Evolutionary conservation across 371 early-diverging fungal genomes (phyloP).

Genomic region (Mitosporidium daphniae): DNA sequence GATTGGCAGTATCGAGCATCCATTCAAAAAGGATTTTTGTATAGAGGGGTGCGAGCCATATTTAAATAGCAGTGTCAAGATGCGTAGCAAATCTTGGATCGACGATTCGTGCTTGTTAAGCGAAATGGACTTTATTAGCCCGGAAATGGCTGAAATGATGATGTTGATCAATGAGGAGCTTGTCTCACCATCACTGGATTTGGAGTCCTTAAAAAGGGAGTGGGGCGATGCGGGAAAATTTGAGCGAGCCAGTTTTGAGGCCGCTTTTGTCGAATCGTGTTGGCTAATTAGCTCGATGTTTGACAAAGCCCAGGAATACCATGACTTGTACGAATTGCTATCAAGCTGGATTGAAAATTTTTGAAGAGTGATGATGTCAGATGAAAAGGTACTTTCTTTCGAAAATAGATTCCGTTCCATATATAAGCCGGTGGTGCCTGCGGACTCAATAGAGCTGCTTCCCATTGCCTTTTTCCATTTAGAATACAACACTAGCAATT

Average conservation of each 20-base stretch:
- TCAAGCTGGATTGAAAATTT: constrained; percentile 54
- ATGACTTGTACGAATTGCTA: constrained; percentile 76
- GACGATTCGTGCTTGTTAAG: constrained; percentile 42
- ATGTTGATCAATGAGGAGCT: background rate
- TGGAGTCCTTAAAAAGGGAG: constrained; percentile 14
- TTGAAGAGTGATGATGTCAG: no score
- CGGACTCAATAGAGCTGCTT: constrained; percentile 24
- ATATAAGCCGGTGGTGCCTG: constrained; percentile 1
- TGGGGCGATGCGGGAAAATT: constrained; percentile 20
- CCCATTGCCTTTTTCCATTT: constrained; percentile 51
- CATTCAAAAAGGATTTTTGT: constrained; percentile 37
- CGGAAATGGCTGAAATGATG: constrained; percentile 7
- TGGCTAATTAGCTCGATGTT: constrained; percentile 47
- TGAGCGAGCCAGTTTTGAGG: constrained; percentile 13
- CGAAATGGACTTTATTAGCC: constrained; percentile 69
- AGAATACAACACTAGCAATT: constrained; percentile 5
- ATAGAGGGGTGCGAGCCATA: constrained; percentile 57
- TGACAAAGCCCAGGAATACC: constrained; percentile 83
- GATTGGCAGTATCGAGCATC: constrained; percentile 48
- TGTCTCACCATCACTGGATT: constrained; percentile 13
- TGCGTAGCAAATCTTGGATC: constrained; percentile 64
- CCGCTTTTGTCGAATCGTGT: constrained; percentile 13
- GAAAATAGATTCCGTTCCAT: constrained; percentile 17
- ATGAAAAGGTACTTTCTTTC: constrained; percentile 37
- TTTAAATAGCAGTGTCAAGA: constrained; percentile 79